A percentile compares a stretch with the other conserved stretches of the same genome.
These are phyloP conservation scores for Hypsizygus marmoreus DNA, from an alignment of 768 basidiomycete species.

Conservation along the genomic window DNA sequence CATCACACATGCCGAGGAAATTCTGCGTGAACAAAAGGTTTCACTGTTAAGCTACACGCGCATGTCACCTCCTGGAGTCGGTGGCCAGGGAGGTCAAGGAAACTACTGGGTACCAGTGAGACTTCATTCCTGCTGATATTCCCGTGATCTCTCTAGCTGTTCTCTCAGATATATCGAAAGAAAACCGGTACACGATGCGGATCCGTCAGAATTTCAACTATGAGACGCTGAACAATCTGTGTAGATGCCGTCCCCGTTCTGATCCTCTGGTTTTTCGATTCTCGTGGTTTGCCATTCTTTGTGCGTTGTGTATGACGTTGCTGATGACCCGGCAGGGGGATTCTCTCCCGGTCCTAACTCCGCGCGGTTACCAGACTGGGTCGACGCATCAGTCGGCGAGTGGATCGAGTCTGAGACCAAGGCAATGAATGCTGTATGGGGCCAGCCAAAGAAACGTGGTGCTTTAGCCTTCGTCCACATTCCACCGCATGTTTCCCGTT, in stretches of 20 bases:
- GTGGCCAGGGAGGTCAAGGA: conserved; percentile 62
- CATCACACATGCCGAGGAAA: conserved; percentile 70
- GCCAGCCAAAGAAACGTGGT: conserved; percentile 49
- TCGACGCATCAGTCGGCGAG: conserved; percentile 58
- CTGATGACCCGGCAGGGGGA: conserved; percentile 50
- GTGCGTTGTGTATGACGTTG: background rate
- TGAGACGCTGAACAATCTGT: background rate
- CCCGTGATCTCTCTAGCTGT: background rate
- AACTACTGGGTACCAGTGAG: conserved; percentile 80
- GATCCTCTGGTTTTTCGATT: conserved; percentile 80
- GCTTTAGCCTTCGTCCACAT: conserved; percentile 77
- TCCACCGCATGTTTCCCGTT: conserved; percentile 53
- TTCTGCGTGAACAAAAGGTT: conserved; percentile 57
- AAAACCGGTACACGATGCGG: conserved; percentile 26
- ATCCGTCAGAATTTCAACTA: background rate
- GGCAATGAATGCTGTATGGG: conserved; percentile 61
- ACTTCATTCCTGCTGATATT: conserved; percentile 9
- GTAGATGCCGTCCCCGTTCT: conserved; percentile 52
- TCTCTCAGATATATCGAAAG: conserved; percentile 37
- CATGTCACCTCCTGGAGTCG: conserved; percentile 57
- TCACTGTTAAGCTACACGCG: conserved; percentile 68
- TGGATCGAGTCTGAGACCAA: conserved; percentile 61
- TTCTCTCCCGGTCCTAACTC: conserved; percentile 45
- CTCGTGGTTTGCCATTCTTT: conserved; percentile 48
- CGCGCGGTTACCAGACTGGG: conserved; percentile 62